phyloP scores from a whole-genome alignment of 2,329 filamentous ascomycete genomes.

The Aspergillus piperis region DNA sequence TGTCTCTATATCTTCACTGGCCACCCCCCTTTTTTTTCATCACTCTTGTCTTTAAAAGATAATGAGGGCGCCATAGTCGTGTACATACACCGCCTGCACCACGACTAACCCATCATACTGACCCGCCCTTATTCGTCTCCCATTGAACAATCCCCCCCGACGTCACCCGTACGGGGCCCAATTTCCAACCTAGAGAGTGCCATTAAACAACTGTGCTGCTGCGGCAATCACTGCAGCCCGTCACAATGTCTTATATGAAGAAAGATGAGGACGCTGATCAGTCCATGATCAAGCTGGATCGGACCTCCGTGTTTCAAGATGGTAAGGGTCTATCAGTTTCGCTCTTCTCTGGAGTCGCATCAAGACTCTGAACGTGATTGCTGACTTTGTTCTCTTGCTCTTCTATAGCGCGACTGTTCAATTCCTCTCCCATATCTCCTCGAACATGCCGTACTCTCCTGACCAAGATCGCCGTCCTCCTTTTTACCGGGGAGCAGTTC shows the following conservation, averaged over 20 bases:
- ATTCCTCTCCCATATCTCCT: slow-evolving; percentile 93
- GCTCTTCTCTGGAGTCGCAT: slow-evolving; percentile 26
- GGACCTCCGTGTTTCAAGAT: slow-evolving; percentile 98
- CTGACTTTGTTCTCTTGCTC: slow-evolving; percentile 14
- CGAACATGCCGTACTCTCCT: slow-evolving; percentile 96
- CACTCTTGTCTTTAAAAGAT: slow-evolving; percentile 19
- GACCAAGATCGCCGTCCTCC: slow-evolving; percentile 92
- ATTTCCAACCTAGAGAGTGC: slow-evolving; percentile 15
- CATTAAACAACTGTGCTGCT: slow-evolving; percentile 20
- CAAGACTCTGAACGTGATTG: slow-evolving; percentile 18
- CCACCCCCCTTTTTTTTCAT: background rate
- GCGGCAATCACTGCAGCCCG: slow-evolving; percentile 35
- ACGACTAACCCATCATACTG: slow-evolving; percentile 17
- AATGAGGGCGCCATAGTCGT: slow-evolving; percentile 36
- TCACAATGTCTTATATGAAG: slow-evolving; percentile 90
- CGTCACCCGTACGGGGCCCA: slow-evolving; percentile 22
- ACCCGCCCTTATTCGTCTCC: slow-evolving; percentile 28
- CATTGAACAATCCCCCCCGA: slow-evolving; percentile 26
- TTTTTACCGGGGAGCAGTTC: slow-evolving; percentile 97
- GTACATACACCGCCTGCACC: slow-evolving; percentile 27
- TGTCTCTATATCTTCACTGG: background rate
- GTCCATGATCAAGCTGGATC: slow-evolving; percentile 93
- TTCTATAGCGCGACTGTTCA: slow-evolving; percentile 83
- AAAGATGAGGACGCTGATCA: slow-evolving; percentile 98
- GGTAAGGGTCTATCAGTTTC: slow-evolving; percentile 57